Evolutionary conservation across 306 rosid genomes (phyloP), one percentile per base, ranked within the genome.

Genomic region (Cucumis melo): DNA sequence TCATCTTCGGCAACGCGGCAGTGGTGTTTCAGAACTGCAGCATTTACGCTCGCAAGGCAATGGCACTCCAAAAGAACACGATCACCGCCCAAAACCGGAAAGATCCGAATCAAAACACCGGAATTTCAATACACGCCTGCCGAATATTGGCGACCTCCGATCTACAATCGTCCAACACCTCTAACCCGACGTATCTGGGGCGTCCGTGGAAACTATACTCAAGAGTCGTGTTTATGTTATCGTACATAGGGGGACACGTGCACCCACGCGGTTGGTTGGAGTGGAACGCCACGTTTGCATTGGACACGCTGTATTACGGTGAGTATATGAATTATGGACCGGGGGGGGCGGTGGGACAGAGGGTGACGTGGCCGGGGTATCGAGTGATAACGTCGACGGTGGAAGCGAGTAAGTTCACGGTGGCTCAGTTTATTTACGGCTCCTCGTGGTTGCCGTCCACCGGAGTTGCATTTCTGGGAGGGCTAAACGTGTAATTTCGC

Each of bases 201-300:
- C 98, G 99, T 56, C 99, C 99, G 0, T 95, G 99, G 99, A 95
- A 95, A 59, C 10, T 89, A 56, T 95, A 90, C 87, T 82, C 99
- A 0, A 88, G 96, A 80, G 81, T 80, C 1, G 99, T 95, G 3
- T 88, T 84, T 91, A 89, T 95, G 92, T 0, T 88, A 6, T 89
- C 98, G 0, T 83, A 74, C 82, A 90, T 95, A 11, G 98, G 89
- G 0, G 91, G 89, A 59, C 99, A 95, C 80, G 61, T 95, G 8
- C 78, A 85, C 23, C 93, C 93, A 66, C 94, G 83, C 72, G 99
- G 99, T 6, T 95, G 99, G 99, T 74, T 95, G 1, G 99, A 95
- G 78, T 95, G 99, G 99, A 88, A 90, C 32, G 6, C 85, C 1
- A 73, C 73, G 5, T 89, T 88, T 20, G 88, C 99, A 0, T 73